Evolutionary conservation across 2,329 filamentous ascomycete genomes (phyloP), one percentile per base, ranked within the genome.

Genomic region (Onygenales sp.): DNA sequence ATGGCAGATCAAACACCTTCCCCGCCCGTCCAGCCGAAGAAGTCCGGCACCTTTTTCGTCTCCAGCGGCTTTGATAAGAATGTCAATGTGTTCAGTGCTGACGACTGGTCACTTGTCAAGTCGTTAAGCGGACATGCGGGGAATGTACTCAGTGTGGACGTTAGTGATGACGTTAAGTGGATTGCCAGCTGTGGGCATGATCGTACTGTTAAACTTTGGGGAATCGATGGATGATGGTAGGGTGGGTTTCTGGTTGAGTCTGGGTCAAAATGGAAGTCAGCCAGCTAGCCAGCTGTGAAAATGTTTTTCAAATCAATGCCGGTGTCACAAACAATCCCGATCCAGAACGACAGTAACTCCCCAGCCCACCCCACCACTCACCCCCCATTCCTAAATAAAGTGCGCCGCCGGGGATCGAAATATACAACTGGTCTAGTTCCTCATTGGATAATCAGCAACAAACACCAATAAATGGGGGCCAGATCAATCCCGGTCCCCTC

Each of bases 121-220:
- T 89, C 85, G 13, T 74, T 98, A 55, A 89, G 85, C 61, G 93
- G 91, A 0, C 93, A 98, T 70, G 89, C 90, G 1, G 91, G 89
- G 2, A 93, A 94, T 42, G 91, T 98, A 9, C 82, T 94, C 51
- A 94, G 89, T 61, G 86, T 89, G 10, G 93, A 98, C 72, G 83
- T 95, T 51, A 94, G 87, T 64, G 78, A 79, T 58, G 89, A 97
- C 69, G 87, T 85, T 7, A 86, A 79, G 65, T 98, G 90, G 89
- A 95, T 98, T 69, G 87, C 92, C 27, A 96, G 90, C 67, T 90
- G 89, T 60, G 91, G 93, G 2, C 89, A 95, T 66, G 93, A 98
- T 70, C 81, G 91, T 52, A 97, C 92, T 2, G 88, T 97, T 50
- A 98, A 98, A 75, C 76, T 98, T 2, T 98, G 93, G 93, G 89